Evolutionary conservation across 2,329 filamentous ascomycete genomes (phyloP).

Genomic region (Claviceps sp.): DNA sequence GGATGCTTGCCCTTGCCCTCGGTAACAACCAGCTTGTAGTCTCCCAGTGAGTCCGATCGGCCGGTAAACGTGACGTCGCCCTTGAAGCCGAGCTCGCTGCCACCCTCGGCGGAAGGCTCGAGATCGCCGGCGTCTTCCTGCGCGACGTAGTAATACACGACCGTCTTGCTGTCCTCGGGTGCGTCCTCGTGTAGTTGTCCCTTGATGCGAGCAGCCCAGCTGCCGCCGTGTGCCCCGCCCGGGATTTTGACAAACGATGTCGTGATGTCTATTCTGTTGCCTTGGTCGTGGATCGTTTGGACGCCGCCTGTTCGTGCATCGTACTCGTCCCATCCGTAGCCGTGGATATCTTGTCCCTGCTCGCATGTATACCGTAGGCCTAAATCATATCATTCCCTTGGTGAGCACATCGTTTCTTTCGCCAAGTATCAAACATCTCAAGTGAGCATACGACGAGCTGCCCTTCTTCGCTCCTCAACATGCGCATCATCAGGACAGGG

Average conservation of each 20-base stretch:
- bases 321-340: constrained; percentile 97
- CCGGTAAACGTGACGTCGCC: constrained; percentile 58
- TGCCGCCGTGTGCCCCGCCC: constrained; percentile 72
- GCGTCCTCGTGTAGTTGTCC: constrained; percentile 63
- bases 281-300: constrained; percentile 81
- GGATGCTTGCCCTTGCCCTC: constrained; percentile 51
- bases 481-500: not conserved
- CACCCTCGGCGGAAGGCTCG: constrained; percentile 36
- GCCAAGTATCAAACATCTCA: not conserved
- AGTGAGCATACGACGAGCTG: not conserved
- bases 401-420: not conserved
- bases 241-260: constrained; percentile 91
- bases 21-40: constrained; percentile 68
- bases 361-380: constrained; percentile 91
- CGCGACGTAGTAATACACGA: constrained; percentile 68
- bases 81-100: constrained; percentile 36
- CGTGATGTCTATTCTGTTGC: constrained; percentile 78
- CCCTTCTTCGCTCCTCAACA: no score
- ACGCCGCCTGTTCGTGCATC: constrained; percentile 77
- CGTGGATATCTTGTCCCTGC: constrained; percentile 83
- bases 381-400: constrained; percentile 20
- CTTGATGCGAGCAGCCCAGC: constrained; percentile 81
- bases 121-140: constrained; percentile 63
- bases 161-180: constrained; percentile 54
- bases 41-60: constrained; percentile 55